Evolutionary conservation across 2,329 filamentous ascomycete species (phyloP).

Genomic region (Paraconiothyrium brasiliense): DNA sequence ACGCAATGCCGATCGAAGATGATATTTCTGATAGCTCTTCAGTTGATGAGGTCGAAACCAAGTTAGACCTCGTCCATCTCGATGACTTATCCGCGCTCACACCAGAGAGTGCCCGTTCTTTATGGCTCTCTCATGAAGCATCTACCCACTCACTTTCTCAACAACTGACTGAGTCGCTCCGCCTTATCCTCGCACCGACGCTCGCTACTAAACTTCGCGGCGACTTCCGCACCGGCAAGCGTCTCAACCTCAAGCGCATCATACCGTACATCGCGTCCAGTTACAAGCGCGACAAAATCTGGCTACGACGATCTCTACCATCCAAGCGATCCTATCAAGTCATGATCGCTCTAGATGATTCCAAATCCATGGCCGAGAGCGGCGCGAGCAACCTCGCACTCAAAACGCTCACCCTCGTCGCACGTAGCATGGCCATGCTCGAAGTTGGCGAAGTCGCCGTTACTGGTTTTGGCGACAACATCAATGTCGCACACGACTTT

Average conservation of each 20-base stretch:
- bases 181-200: constrained; percentile 92
- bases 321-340: constrained; percentile 97
- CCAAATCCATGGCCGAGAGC: constrained; percentile 88
- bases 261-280: constrained; percentile 98
- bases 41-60: constrained; percentile 60
- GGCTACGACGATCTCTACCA: constrained; percentile 93
- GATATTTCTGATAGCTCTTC: constrained; percentile 47
- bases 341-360: constrained; percentile 96
- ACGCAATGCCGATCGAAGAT: constrained; percentile 47
- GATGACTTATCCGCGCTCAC: constrained; percentile 50
- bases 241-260: constrained; percentile 98
- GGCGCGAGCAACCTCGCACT: constrained; percentile 83
- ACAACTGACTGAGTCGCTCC: constrained; percentile 90
- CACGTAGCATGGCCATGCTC: constrained; percentile 86
- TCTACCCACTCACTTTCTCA: constrained; percentile 87
- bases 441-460: constrained; percentile 95
- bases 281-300: constrained; percentile 99
- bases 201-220: constrained; percentile 96
- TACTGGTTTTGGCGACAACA: constrained; percentile 84
- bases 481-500: constrained; percentile 87
- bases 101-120: constrained; percentile 69
- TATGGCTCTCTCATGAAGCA: constrained; percentile 87
- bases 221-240: constrained; percentile 95
- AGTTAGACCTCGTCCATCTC: constrained; percentile 79
- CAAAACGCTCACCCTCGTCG: constrained; percentile 91